A percentile compares a stretch with the other conserved stretches of the same genome.
These are phyloP conservation scores for Conticribra weissflogii DNA, from an alignment of 108 stramenopile genomes.

Conservation along the genomic window DNA sequence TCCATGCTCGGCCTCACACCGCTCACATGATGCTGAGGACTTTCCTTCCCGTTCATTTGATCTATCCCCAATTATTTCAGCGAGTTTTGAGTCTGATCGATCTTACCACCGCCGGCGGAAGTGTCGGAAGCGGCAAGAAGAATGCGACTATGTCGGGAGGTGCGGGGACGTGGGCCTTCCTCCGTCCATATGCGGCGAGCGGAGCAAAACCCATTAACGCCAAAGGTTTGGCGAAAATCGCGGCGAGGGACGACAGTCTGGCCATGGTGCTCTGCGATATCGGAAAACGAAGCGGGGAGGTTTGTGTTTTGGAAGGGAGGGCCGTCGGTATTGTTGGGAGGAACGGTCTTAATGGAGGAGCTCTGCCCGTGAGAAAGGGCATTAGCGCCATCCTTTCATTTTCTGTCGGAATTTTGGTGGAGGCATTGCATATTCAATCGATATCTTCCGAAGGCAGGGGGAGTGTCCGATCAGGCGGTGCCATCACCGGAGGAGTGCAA, in stretches of 20 bases:
- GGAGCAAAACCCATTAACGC: slow-evolving; percentile 40
- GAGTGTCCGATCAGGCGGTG: not conserved
- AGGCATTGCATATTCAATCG: slow-evolving; percentile 59
- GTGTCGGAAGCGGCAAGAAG: too few species aligned
- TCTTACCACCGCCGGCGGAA: slow-evolving; percentile 38
- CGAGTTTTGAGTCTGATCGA: slow-evolving; percentile 61
- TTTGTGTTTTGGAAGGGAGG: slow-evolving; percentile 22
- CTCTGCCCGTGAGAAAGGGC: slow-evolving; percentile 28
- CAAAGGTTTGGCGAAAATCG: slow-evolving; percentile 52
- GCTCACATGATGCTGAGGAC: slow-evolving; percentile 46
- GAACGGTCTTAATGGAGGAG: not conserved
- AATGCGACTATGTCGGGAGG: not conserved
- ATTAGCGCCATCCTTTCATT: slow-evolving; percentile 56
- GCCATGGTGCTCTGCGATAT: slow-evolving; percentile 38
- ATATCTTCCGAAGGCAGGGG: slow-evolving; percentile 25
- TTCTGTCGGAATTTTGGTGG: slow-evolving; percentile 67
- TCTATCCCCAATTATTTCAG: slow-evolving; percentile 48
- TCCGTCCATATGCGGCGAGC: slow-evolving; percentile 64
- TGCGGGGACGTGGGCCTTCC: slow-evolving; percentile 49
- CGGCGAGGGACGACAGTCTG: slow-evolving; percentile 58
- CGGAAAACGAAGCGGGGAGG: slow-evolving; percentile 31
- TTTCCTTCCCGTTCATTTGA: slow-evolving; percentile 45
- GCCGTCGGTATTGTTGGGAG: slow-evolving; percentile 1
- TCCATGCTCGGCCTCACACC: slow-evolving; percentile 58
- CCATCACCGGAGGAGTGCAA: slow-evolving; percentile 24